phyloP scores from a whole-genome alignment of 2,329 filamentous ascomycete species.

The Parascedosporium putredinis region DNA sequence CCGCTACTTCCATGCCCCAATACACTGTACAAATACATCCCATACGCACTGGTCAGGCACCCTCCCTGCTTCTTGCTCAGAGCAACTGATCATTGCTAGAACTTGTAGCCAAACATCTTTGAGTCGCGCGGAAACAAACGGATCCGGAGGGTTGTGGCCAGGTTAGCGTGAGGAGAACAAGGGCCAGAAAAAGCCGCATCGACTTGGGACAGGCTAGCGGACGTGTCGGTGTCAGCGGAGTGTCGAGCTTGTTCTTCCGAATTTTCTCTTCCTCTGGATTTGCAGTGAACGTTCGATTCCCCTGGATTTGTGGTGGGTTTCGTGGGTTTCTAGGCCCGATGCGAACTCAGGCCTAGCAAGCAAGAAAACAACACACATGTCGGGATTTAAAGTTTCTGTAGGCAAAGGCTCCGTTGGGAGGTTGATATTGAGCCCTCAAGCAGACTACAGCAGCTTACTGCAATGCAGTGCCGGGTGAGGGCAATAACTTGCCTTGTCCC shows the following conservation, averaged over 20 bases:
- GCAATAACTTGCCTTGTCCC: not conserved
- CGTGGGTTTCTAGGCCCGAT: not conserved
- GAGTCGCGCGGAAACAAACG: not conserved
- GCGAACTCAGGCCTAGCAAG: not conserved
- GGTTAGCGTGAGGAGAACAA: conserved; percentile 1
- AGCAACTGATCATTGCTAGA: not conserved
- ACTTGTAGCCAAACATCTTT: not conserved
- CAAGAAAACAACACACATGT: not conserved
- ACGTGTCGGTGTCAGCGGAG: too few relatives aligned
- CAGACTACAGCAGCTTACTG: conserved; percentile 1
- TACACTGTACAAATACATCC: too few relatives aligned
- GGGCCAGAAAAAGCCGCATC: not conserved
- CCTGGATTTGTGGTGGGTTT: too few relatives aligned
- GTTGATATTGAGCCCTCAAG: not conserved
- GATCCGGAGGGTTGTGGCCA: not conserved
- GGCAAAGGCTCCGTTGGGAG: not conserved
- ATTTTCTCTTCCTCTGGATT: too few relatives aligned
- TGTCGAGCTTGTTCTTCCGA: too few relatives aligned
- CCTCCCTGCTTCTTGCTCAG: not conserved
- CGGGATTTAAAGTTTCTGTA: not conserved
- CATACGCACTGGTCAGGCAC: not conserved
- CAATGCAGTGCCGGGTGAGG: not conserved
- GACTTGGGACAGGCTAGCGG: not conserved
- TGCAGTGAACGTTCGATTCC: too few relatives aligned
- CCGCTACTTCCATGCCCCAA: not conserved